Percentiles rank a stretch among this genome's conserved stretches.
These are phyloP conservation scores for Solanum verrucosum DNA, from an alignment of 257 asterid species.

Conservation along the genomic window DNA sequence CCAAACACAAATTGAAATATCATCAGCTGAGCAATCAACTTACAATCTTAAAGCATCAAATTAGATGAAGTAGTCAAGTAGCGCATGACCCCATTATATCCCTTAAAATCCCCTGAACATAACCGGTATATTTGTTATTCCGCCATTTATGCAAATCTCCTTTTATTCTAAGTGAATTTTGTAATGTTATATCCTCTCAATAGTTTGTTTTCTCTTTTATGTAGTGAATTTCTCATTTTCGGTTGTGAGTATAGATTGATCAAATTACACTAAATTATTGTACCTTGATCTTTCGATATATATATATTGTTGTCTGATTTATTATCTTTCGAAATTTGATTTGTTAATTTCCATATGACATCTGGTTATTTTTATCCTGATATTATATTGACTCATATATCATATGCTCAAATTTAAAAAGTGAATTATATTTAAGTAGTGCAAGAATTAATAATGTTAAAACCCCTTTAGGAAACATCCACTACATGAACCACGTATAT, in stretches of 20 bases:
- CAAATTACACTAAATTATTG: not conserved
- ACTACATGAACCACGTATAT: too few relatives aligned
- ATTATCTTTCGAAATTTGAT: too few relatives aligned
- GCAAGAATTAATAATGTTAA: too few relatives aligned
- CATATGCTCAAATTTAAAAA: not conserved
- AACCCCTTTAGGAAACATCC: too few relatives aligned
- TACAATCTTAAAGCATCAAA: not conserved
- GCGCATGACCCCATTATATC: not conserved
- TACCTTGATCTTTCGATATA: too few relatives aligned
- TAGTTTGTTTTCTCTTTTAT: not conserved
- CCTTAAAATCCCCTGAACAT: not conserved
- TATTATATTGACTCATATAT: not conserved
- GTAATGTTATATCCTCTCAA: too few relatives aligned
- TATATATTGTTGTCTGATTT: too few relatives aligned
- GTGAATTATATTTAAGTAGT: too few relatives aligned
- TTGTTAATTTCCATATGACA: too few relatives aligned
- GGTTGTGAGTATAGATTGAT: not conserved
- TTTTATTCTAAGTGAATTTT: too few relatives aligned
- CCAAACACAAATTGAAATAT: not conserved
- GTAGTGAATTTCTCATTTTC: not conserved
- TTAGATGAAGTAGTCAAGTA: not conserved
- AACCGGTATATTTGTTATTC: not conserved
- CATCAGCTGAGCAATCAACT: not conserved
- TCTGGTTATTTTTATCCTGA: not conserved
- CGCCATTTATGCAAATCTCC: not conserved